phyloP scores from a whole-genome alignment of 108 stramenopile species.

The Stephanodiscus minutulus region DNA sequence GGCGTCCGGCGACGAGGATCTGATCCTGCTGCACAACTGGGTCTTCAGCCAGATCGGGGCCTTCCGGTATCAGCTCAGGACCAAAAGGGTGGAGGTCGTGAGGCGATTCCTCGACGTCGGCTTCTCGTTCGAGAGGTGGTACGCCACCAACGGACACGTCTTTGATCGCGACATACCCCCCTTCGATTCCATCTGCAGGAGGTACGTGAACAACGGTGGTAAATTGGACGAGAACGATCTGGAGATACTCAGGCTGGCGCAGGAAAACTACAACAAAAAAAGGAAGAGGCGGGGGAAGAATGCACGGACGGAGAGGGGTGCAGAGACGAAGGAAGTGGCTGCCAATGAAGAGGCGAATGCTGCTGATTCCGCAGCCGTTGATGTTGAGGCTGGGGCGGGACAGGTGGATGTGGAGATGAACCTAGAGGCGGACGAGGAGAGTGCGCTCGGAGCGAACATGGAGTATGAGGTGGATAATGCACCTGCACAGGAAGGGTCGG shows the following conservation, averaged over 20 bases:
- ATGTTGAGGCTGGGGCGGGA: neutral
- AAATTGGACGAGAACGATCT: constrained; percentile 20
- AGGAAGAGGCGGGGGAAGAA: constrained; percentile 17
- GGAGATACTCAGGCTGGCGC: constrained; percentile 18
- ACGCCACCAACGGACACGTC: constrained; percentile 36
- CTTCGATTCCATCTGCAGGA: constrained; percentile 36
- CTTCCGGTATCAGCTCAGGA: constrained; percentile 40
- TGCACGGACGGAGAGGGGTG: neutral
- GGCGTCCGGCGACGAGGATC: constrained; percentile 38
- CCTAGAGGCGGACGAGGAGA: neutral
- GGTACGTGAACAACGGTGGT: constrained; percentile 43
- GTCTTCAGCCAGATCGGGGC: constrained; percentile 37
- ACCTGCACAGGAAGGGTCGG: neutral
- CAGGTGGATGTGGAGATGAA: neutral
- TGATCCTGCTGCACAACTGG: constrained; percentile 44
- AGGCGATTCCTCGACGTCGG: constrained; percentile 43
- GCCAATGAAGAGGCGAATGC: neutral
- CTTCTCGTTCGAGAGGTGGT: constrained; percentile 50
- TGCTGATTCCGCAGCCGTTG: neutral
- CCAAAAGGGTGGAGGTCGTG: constrained; percentile 30
- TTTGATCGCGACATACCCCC: constrained; percentile 38
- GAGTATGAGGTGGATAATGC: neutral
- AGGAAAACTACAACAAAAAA: neutral
- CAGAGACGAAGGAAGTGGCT: neutral
- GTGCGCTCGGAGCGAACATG: neutral